A percentile compares a stretch with the other conserved stretches of the same genome.
These are phyloP conservation scores for Macrophomina tecta DNA, from an alignment of 2,329 filamentous ascomycete species.

Conservation along the genomic window DNA sequence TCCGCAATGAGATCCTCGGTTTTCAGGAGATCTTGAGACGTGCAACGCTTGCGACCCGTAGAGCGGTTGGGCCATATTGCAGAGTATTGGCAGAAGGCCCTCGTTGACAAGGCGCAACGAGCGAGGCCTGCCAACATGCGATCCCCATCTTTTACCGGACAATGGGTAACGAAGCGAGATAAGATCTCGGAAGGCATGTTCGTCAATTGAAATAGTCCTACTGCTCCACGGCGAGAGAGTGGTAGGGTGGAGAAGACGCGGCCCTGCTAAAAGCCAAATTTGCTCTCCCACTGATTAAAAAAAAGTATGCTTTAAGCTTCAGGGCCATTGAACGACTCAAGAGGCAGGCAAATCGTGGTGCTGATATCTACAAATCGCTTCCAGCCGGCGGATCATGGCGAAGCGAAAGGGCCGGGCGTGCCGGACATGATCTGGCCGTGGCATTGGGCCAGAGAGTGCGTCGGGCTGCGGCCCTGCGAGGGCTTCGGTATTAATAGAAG, in stretches of 20 bases:
- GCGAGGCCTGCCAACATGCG: background rate
- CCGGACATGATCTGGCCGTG: constrained; percentile 11
- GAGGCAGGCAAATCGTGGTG: constrained; percentile 60
- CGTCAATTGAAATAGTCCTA: constrained; percentile 56
- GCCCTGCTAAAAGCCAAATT: constrained; percentile 59
- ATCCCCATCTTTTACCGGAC: background rate
- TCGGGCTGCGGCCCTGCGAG: background rate
- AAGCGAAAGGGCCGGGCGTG: constrained; percentile 3
- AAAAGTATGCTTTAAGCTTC: constrained; percentile 50
- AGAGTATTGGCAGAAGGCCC: background rate
- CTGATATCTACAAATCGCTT: constrained; percentile 2
- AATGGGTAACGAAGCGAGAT: background rate
- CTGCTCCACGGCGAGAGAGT: constrained; percentile 46
- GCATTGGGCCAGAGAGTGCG: constrained; percentile 19
- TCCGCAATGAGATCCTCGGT: no score
- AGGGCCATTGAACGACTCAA: constrained; percentile 52
- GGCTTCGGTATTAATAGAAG: constrained; percentile 6
- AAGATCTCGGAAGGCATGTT: constrained; percentile 42
- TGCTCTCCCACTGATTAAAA: constrained; percentile 58
- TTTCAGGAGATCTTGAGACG: no score
- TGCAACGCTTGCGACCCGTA: no score
- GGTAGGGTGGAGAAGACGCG: constrained; percentile 61
- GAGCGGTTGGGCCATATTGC: background rate
- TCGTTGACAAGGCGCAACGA: background rate
- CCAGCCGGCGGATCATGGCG: constrained; percentile 16